phyloP scores from a whole-genome alignment of 2,329 filamentous ascomycete species.

The Neofusicoccum kwambonambiense region DNA sequence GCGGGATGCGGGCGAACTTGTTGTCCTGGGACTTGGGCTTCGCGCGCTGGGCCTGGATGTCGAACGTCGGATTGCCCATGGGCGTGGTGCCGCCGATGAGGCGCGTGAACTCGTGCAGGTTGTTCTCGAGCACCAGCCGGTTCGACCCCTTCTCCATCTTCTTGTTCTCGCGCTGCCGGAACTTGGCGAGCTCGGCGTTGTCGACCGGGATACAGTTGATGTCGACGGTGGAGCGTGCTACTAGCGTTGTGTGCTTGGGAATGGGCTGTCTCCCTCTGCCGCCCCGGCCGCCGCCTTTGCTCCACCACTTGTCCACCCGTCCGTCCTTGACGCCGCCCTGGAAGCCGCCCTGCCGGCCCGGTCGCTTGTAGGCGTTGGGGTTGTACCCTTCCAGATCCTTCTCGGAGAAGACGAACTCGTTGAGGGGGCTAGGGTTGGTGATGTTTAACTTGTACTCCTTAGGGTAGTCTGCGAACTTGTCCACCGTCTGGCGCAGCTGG shows the following conservation, averaged over 20 bases:
- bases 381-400: slow-evolving; percentile 82
- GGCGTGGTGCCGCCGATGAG: slow-evolving; percentile 15
- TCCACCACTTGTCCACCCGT: slow-evolving; percentile 12
- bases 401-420: slow-evolving; percentile 91
- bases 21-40: slow-evolving; percentile 64
- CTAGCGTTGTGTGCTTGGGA: slow-evolving; percentile 45
- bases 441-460: slow-evolving; percentile 84
- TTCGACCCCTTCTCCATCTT: slow-evolving; percentile 10
- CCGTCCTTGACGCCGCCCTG: slow-evolving; percentile 17
- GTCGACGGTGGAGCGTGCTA: slow-evolving; percentile 56
- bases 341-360: slow-evolving; percentile 23
- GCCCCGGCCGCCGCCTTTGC: neutral
- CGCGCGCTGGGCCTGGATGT: slow-evolving; percentile 35
- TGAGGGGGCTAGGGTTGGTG: slow-evolving; percentile 64
- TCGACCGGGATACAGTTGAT: slow-evolving; percentile 47
- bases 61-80: slow-evolving; percentile 50
- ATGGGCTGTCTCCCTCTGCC: slow-evolving; percentile 14
- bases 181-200: slow-evolving; percentile 24
- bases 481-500: slow-evolving; percentile 14
- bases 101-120: slow-evolving; percentile 14
- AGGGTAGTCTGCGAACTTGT: slow-evolving; percentile 54
- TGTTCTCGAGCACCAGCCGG: slow-evolving; percentile 13
- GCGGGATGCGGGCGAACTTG: slow-evolving; percentile 86
- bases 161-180: slow-evolving; percentile 7
- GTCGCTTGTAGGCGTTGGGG: slow-evolving; percentile 28